phyloP scores from a whole-genome alignment of 768 basidiomycete species.

The Termitomyces sp. region DNA sequence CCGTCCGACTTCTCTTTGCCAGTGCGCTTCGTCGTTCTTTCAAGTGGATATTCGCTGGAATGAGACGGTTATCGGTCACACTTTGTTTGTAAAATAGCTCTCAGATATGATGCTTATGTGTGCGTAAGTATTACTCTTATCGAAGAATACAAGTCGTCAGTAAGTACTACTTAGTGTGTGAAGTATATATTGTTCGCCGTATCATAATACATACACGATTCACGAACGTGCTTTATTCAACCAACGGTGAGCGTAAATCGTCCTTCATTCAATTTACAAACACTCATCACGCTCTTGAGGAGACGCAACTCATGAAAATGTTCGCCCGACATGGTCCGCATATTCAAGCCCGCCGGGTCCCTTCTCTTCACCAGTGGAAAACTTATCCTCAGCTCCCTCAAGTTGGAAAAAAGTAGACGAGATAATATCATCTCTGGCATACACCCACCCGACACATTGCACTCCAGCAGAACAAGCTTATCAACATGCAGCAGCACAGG shows the following conservation, averaged over 20 bases:
- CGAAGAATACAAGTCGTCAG: too few species aligned
- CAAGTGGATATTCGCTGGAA: too few species aligned
- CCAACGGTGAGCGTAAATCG: neutral
- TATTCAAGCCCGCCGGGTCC: neutral
- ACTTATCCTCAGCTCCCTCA: conserved; percentile 4
- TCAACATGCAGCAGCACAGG: neutral
- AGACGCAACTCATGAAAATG: neutral
- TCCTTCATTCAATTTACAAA: neutral
- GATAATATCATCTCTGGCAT: neutral
- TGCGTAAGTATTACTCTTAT: too few species aligned
- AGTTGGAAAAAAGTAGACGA: neutral
- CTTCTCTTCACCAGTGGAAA: neutral
- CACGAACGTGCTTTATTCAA: too few species aligned
- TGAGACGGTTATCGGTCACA: too few species aligned
- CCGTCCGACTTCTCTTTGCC: too few species aligned
- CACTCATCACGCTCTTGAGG: neutral
- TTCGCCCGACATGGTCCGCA: neutral
- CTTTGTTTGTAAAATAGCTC: too few species aligned
- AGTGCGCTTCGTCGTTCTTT: too few species aligned
- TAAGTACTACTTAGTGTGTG: too few species aligned
- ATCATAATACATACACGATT: too few species aligned
- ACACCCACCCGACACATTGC: neutral
- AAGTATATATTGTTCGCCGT: too few species aligned
- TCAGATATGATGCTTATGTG: too few species aligned
- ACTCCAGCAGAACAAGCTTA: conserved; percentile 1